Conservation (phyloP, 2,329 filamentous ascomycete species). For the Nemania serpens region DNA sequence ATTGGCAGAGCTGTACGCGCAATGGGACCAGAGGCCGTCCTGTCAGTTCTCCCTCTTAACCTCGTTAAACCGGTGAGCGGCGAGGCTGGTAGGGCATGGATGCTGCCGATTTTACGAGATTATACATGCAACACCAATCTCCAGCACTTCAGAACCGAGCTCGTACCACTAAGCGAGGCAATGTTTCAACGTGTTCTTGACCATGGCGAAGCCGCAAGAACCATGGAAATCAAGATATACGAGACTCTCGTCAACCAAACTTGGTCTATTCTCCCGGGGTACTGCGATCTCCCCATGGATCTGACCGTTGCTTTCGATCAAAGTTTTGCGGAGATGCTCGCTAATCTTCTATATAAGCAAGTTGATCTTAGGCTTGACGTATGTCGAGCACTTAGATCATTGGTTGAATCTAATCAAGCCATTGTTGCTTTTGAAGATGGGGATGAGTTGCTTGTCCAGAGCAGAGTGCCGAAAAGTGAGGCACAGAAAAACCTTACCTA, state of each 20-base stretch:
- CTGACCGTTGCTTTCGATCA: conserved; percentile 79
- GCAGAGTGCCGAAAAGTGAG: conserved; percentile 73
- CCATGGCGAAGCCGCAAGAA: conserved; percentile 81
- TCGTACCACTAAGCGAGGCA: conserved; percentile 85
- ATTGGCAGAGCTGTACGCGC: conserved; percentile 85
- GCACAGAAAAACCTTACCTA: conserved; percentile 83
- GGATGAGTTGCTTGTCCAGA: conserved; percentile 76
- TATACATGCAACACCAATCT: conserved; percentile 88
- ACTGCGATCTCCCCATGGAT: conserved; percentile 91
- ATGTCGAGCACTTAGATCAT: conserved; percentile 80
- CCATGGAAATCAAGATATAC: conserved; percentile 93
- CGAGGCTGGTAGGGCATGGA: conserved; percentile 87
- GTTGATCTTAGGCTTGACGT: conserved; percentile 84
- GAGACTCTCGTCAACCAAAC: conserved; percentile 93
- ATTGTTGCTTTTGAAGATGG: conserved; percentile 71
- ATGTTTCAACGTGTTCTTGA: conserved; percentile 90
- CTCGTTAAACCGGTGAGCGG: conserved; percentile 76
- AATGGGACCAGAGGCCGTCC: conserved; percentile 85
- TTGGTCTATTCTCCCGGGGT: conserved; percentile 91
- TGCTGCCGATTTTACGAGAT: conserved; percentile 89
- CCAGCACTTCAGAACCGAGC: conserved; percentile 80
- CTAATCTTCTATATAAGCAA: conserved; percentile 92
- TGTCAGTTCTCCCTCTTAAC: conserved; percentile 84
- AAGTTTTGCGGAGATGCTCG: conserved; percentile 83
- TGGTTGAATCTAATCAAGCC: conserved; percentile 90